These are phyloP conservation scores for Hippophae tibetana DNA, from an alignment of 306 rosid genomes.

Conservation along the genomic window DNA sequence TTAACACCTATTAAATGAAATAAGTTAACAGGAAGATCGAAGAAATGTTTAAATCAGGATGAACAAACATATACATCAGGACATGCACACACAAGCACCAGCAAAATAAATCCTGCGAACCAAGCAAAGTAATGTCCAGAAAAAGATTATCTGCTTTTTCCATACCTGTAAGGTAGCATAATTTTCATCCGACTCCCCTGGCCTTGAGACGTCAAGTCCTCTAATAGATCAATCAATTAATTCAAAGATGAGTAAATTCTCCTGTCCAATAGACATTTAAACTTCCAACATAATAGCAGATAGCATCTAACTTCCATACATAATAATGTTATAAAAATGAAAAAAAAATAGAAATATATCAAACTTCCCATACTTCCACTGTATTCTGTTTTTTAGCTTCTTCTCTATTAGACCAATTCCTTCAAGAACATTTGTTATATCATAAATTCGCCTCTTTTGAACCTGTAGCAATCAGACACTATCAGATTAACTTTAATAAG, in stretches of 20 bases:
- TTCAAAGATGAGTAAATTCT: slow-evolving; percentile 15
- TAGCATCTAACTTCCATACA: background rate
- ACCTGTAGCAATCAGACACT: slow-evolving; percentile 46
- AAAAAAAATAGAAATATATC: slow-evolving; percentile 11
- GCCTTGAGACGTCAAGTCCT: slow-evolving; percentile 75
- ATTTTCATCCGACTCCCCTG: slow-evolving; percentile 73
- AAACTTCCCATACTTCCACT: slow-evolving; percentile 69
- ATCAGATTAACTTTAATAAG: slow-evolving; percentile 20
- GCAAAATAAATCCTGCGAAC: background rate
- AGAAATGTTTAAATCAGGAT: too few relatives aligned
- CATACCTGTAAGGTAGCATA: slow-evolving; percentile 76
- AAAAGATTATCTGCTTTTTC: slow-evolving; percentile 15
- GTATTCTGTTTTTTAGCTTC: slow-evolving; percentile 94
- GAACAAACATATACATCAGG: background rate
- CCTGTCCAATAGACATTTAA: slow-evolving; percentile 8
- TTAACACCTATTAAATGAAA: too few relatives aligned
- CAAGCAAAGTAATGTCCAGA: slow-evolving; percentile 11
- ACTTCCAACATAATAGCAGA: slow-evolving; percentile 18
- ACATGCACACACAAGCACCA: background rate
- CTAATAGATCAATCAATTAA: slow-evolving; percentile 39
- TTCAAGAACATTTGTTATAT: slow-evolving; percentile 96
- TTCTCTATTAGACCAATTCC: slow-evolving; percentile 99
- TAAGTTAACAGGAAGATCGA: too few relatives aligned
- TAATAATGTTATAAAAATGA: too few relatives aligned
- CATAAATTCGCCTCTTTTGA: slow-evolving; percentile 95